Base-by-base conservation (phyloP, 371 early-diverging fungal species). In the Thermomucor indicae-seudaticae region DNA sequence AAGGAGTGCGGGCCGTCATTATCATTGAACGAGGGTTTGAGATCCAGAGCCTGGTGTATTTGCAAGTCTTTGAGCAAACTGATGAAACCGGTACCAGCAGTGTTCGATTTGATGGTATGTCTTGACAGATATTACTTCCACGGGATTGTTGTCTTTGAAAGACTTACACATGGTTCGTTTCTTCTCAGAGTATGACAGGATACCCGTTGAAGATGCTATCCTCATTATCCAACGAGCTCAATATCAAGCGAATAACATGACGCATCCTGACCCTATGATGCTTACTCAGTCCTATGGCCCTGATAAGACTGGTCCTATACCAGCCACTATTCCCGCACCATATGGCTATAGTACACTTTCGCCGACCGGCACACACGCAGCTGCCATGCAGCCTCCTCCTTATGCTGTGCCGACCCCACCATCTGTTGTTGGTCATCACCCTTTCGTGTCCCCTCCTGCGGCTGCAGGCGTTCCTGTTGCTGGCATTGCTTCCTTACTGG, bases 1-100 rank as follows among this genome's bases (percentile, higher is more conserved):
- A 80, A 55, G 76, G 78, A 20, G 76, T 75, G 10, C 53, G 64
- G 20, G 75, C 74, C 19, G 65, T 80, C 8, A 43, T 80, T 22
- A 63, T 78, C 46, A 39, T 80, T 27, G 80, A 78, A 43, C 24
- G 60, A 25, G 55, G 61, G 10, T 64, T 66, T 47, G 75, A 62
- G 29, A 17, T 57, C 16, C 35, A 53, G 14, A 60, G 64, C 11
- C 53, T 56, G 8, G 62, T 73, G 0, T 49, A 64, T 45, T 49
- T 60, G 35, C 65, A 64, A 52, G 52, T 64, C 4, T 64, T 64
- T 53, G 60, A 59, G 10, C 60, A 52, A 27, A 47, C 37, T 40
- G 40, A 27, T 30, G 50, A 49, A 23, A 29, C 30, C 17, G 28
- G 40, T 4, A 23, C 38, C 7, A 38, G 43, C 16, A 60, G 56